Percentiles rank a stretch among this genome's conserved stretches.
Evolutionary conservation across 1,139 yeast species (phyloP).

Genomic region (Kodamaea anthophila): DNA sequence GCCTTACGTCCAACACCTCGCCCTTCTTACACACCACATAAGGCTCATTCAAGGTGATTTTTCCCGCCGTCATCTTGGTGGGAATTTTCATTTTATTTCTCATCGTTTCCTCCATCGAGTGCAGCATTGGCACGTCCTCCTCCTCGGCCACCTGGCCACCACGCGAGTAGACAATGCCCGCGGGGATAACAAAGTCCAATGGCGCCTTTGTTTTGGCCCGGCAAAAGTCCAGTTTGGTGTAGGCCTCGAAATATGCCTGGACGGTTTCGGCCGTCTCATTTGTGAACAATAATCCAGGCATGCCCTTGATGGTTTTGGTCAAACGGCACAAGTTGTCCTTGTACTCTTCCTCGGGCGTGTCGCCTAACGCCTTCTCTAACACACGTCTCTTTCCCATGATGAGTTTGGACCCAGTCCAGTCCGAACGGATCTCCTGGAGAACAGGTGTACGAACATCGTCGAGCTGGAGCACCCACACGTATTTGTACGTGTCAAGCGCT

Average conservation of each 20-base stretch:
- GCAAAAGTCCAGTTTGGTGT: conserved; percentile 74
- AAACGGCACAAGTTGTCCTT: conserved; percentile 74
- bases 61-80: conserved; percentile 84
- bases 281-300: conserved; percentile 83
- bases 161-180: conserved; percentile 85
- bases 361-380: conserved; percentile 87
- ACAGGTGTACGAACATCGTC: conserved; percentile 96
- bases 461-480: conserved; percentile 78
- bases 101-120: conserved; percentile 87
- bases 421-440: conserved; percentile 83
- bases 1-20: conserved; percentile 78
- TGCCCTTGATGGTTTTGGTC: conserved; percentile 56
- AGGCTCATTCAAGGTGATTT: conserved; percentile 69
- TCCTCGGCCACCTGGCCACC: conserved; percentile 89
- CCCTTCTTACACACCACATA: conserved; percentile 78
- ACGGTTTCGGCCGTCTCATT: conserved; percentile 82
- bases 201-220: conserved; percentile 87
- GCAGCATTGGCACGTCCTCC: conserved; percentile 96
- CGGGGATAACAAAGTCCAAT: conserved; percentile 77
- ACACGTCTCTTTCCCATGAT: conserved; percentile 91
- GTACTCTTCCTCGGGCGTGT: conserved; percentile 82
- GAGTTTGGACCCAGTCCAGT: conserved; percentile 87
- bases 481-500: conserved; percentile 69
- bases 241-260: conserved; percentile 73
- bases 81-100: conserved; percentile 89